phyloP scores from a whole-genome alignment of 495 filamentous ascomycete species.

The Xylaria flabelliformis region DNA sequence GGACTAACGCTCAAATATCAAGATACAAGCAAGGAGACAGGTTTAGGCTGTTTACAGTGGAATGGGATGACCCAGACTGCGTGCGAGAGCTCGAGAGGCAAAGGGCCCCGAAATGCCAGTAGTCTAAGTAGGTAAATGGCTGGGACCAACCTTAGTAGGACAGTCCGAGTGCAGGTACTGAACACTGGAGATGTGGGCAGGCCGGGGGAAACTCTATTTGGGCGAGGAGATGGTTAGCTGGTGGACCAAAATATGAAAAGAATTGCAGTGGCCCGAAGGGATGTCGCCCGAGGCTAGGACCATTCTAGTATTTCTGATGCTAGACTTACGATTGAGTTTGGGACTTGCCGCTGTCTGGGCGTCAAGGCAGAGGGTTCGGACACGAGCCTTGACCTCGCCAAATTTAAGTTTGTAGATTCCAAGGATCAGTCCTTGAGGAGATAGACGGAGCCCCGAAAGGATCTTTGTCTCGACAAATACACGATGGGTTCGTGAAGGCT shows the following conservation, averaged over 20 bases:
- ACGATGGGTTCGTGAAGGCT: background rate
- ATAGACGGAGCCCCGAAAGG: background rate
- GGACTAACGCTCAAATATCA: background rate
- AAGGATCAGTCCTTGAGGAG: background rate
- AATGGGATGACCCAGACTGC: background rate
- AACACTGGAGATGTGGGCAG: background rate
- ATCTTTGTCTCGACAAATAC: background rate
- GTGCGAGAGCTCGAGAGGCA: background rate
- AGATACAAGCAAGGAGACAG: background rate
- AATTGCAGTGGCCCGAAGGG: background rate
- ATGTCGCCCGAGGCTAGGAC: background rate
- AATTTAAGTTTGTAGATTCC: constrained; percentile 8
- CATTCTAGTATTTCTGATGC: background rate
- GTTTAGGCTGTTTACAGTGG: background rate
- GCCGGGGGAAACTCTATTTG: constrained; percentile 31
- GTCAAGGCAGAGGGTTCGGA: background rate
- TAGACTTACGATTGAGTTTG: constrained; percentile 35
- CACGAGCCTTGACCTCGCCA: background rate
- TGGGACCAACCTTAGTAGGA: background rate
- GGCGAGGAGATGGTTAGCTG: constrained; percentile 4
- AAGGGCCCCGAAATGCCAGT: background rate
- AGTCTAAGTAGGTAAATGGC: background rate
- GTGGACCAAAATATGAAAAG: constrained; percentile 4
- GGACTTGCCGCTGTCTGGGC: constrained; percentile 9
- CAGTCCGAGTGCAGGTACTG: background rate